Evolutionary conservation across 352 stramenopile genomes (phyloP), one percentile per base, ranked within the genome.

Genomic region (Globisporangium lucens): DNA sequence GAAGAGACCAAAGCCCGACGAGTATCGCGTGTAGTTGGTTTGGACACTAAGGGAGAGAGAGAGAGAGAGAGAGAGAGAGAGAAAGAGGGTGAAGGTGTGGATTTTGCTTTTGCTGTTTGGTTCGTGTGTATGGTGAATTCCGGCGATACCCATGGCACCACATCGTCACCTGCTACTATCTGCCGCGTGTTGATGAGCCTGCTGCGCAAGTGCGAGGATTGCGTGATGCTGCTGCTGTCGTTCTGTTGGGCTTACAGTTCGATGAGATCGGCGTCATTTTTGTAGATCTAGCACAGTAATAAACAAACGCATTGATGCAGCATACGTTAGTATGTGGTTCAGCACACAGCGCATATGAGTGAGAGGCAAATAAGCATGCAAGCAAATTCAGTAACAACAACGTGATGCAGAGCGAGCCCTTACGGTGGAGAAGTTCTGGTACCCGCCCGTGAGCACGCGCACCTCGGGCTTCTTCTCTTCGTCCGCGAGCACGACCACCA

Each of bases 391-490:
- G 41, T 9, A 41, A 65, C 36, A 36, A 56, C 20, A 41, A 65
- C 12, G 1, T 4, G 10, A 43, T 43, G 36, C 30, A 24, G 30
- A 33, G 35, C 35, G 9, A 58, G 8, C 27, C 58, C 73, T 69
- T 69, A 93, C 88, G 65, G 58, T 70, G 43, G 70, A 66, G 64
- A 95, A 95, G 29, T 74, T 77, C 58, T 91, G 72, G 75, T 83
- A 94, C 56, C 88, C 88, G 15, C 88, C 85, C 8, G 79, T 72
- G 51, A 95, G 83, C 66, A 95, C 82, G 60, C 85, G 74, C 49
- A 95, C 77, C 35, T 71, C 68, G 2, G 85, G 88, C 59, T 80
- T 81, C 43, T 77, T 66, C 2, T 75, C 76, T 6, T 56, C 72
- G n/a, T 77, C 75, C 29, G 86, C 72, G 22, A 90, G 60, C 55